Percentiles rank a stretch among this genome's conserved stretches.
Conservation (phyloP, 192 early-diverging fungal species). For the Dimargaris verticillata region DNA sequence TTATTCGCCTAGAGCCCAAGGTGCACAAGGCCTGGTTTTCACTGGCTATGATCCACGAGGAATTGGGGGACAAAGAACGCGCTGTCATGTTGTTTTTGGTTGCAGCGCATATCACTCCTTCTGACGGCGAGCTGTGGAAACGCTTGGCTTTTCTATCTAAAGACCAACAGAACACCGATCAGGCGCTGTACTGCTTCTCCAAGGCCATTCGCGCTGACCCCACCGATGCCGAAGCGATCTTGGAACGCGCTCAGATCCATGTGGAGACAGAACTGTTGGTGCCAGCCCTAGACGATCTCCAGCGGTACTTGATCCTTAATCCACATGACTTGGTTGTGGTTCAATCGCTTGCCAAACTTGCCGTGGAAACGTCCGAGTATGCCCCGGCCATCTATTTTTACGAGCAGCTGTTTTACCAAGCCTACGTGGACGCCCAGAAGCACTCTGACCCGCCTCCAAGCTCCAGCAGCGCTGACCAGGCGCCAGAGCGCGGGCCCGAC, state of each 20-base stretch:
- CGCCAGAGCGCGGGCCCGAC: slow-evolving; percentile 17
- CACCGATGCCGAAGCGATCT: slow-evolving; percentile 44
- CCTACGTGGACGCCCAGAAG: slow-evolving; percentile 13
- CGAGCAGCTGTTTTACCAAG: slow-evolving; percentile 33
- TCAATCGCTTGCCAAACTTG: slow-evolving; percentile 40
- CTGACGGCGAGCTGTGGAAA: slow-evolving; percentile 65
- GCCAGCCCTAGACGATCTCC: slow-evolving; percentile 41
- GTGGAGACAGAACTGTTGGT: slow-evolving; percentile 28
- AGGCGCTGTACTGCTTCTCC: slow-evolving; percentile 71
- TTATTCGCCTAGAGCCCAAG: slow-evolving; percentile 54
- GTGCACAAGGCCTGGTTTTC: slow-evolving; percentile 72
- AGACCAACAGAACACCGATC: slow-evolving; percentile 34
- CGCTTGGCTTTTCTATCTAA: slow-evolving; percentile 56
- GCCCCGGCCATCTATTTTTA: slow-evolving; percentile 39
- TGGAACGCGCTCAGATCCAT: slow-evolving; percentile 49
- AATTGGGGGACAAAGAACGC: slow-evolving; percentile 54
- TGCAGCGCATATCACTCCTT: slow-evolving; percentile 72
- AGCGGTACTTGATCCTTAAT: slow-evolving; percentile 31
- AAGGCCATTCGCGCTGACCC: slow-evolving; percentile 49
- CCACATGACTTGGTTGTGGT: slow-evolving; percentile 55
- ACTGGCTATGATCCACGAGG: slow-evolving; percentile 79
- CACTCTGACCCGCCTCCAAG: slow-evolving; percentile 16
- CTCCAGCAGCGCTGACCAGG: slow-evolving; percentile 23
- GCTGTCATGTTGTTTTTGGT: slow-evolving; percentile 65
- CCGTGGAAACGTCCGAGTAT: slow-evolving; percentile 33